These are phyloP conservation scores for Telfairia occidentalis DNA, from an alignment of 331 rosid genomes.

Conservation along the genomic window DNA sequence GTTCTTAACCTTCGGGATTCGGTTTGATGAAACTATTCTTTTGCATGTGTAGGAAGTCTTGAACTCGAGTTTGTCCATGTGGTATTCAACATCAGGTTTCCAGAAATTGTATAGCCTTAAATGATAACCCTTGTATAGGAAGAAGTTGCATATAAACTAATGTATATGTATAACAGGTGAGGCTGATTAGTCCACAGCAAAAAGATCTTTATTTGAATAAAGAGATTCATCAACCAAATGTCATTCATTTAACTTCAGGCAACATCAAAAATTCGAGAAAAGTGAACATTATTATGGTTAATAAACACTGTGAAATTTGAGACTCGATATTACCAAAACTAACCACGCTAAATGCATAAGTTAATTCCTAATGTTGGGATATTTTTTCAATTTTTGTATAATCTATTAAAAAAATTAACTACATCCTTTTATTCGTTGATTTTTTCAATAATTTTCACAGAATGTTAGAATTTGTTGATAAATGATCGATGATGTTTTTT, in stretches of 20 bases:
- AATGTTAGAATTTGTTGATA: neutral
- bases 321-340: too few species aligned
- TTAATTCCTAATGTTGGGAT: neutral
- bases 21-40: neutral
- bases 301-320: neutral
- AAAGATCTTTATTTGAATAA: neutral
- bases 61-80: neutral
- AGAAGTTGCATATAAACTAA: neutral
- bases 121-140: neutral
- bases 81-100: neutral
- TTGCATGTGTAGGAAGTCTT: neutral
- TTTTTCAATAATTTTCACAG: neutral
- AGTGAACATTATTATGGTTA: neutral
- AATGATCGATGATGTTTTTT: neutral
- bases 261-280: neutral
- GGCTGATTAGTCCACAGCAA: neutral
- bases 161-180: neutral
- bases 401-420: neutral
- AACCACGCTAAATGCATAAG: too few species aligned
- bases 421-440: neutral
- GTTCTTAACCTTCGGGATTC: neutral
- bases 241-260: neutral
- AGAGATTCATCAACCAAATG: neutral
- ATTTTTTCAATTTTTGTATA: neutral
- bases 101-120: neutral